Percentiles rank a stretch among this genome's conserved stretches.
These are phyloP conservation scores for Adansonia rubrostipa DNA, from an alignment of 441 rosid genomes.

Conservation along the genomic window DNA sequence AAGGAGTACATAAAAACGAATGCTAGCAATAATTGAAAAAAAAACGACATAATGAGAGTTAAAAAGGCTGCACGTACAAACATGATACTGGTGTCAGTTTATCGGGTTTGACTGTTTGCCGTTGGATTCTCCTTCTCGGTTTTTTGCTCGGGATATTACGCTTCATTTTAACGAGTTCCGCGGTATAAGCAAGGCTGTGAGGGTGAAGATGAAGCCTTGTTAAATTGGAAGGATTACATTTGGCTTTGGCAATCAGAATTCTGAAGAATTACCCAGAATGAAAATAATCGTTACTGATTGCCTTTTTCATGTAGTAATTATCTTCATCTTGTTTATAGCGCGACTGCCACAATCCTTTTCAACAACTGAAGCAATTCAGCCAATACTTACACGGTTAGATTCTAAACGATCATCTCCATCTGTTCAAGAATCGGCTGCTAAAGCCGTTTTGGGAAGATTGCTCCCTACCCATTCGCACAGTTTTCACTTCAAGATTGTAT, in stretches of 20 bases:
- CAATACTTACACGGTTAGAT: slow-evolving; percentile 59
- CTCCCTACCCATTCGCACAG: slow-evolving; percentile 69
- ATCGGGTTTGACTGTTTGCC: neutral
- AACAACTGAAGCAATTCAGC: slow-evolving; percentile 13
- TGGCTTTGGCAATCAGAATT: neutral
- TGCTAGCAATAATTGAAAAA: neutral
- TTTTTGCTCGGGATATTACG: neutral
- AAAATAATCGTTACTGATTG: neutral
- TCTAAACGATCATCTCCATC: slow-evolving; percentile 48
- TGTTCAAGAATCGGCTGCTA: slow-evolving; percentile 77
- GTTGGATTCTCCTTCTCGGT: neutral
- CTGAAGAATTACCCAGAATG: slow-evolving; percentile 14
- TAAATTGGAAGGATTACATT: slow-evolving; percentile 1
- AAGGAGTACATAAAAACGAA: neutral
- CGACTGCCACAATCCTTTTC: slow-evolving; percentile 30
- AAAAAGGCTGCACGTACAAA: neutral
- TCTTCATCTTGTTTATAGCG: slow-evolving; percentile 31
- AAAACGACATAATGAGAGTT: neutral
- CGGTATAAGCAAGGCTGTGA: slow-evolving; percentile 6
- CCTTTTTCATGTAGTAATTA: neutral
- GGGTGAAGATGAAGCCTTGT: neutral
- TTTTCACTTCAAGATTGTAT: slow-evolving; percentile 69
- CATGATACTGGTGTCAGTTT: neutral
- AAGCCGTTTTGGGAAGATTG: slow-evolving; percentile 68
- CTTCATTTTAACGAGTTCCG: neutral